Conservation (phyloP, 768 basidiomycete species). For the Dentipellis sp. region DNA sequence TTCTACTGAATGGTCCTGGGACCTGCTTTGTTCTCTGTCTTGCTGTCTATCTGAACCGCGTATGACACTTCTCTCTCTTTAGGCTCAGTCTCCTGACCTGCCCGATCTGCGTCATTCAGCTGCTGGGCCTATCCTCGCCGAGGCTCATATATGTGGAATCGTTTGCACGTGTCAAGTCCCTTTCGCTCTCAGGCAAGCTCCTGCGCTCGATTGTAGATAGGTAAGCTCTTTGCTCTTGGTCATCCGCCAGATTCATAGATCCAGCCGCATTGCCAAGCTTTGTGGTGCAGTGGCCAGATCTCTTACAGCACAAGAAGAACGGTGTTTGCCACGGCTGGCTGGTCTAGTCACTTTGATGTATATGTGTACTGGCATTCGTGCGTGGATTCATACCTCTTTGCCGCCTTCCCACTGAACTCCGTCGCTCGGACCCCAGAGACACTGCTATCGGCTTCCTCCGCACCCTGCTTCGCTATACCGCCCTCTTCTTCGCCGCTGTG, state of each 20-base stretch:
- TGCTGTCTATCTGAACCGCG: slow-evolving; percentile 64
- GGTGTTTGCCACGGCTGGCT: slow-evolving; percentile 57
- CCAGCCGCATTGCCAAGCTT: slow-evolving; percentile 42
- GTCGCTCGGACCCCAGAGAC: too few relatives aligned
- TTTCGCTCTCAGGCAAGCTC: slow-evolving; percentile 81
- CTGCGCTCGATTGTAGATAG: slow-evolving; percentile 77
- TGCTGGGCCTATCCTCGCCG: slow-evolving; percentile 67
- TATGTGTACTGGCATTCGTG: not conserved
- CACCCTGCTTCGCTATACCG: too few relatives aligned
- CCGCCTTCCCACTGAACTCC: too few relatives aligned
- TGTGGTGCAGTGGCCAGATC: slow-evolving; percentile 82
- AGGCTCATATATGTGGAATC: slow-evolving; percentile 85
- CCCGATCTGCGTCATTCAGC: slow-evolving; percentile 31
- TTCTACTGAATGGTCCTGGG: slow-evolving; percentile 92
- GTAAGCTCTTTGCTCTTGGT: slow-evolving; percentile 28
- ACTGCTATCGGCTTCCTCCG: too few relatives aligned
- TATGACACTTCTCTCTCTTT: slow-evolving; percentile 25
- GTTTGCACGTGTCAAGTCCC: slow-evolving; percentile 74
- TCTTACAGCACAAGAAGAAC: slow-evolving; percentile 30
- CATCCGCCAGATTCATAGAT: not conserved
- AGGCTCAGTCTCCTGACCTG: not conserved
- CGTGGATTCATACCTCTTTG: too few relatives aligned
- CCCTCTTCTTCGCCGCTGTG: too few relatives aligned
- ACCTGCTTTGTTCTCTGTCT: slow-evolving; percentile 78
- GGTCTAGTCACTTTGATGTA: slow-evolving; percentile 30